These are phyloP conservation scores for Lathyrus aphaca DNA, from an alignment of 306 rosid genomes.

Conservation along the genomic window DNA sequence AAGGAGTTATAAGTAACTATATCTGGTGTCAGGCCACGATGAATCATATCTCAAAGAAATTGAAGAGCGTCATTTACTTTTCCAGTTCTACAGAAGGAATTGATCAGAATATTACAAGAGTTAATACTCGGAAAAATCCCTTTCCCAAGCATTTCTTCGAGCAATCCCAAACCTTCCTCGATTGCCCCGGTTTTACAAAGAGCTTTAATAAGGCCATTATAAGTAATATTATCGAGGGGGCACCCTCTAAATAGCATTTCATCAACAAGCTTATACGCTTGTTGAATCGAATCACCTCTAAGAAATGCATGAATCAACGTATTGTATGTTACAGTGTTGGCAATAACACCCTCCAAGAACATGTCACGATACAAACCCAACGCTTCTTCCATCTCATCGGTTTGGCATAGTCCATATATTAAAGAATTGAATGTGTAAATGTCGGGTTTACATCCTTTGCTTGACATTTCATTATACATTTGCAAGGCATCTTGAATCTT, in stretches of 20 bases:
- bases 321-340: conserved; percentile 88
- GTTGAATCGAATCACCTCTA: conserved; percentile 58
- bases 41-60: conserved; percentile 76
- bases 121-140: conserved; percentile 57
- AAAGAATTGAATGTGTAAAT: conserved; percentile 74
- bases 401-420: conserved; percentile 73
- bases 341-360: conserved; percentile 79
- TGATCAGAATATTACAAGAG: conserved; percentile 79
- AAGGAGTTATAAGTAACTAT: conserved; percentile 85
- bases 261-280: conserved; percentile 72
- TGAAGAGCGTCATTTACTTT: conserved; percentile 69
- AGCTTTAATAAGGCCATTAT: conserved; percentile 77
- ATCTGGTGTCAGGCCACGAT: conserved; percentile 71
- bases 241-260: conserved; percentile 87
- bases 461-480: conserved; percentile 63
- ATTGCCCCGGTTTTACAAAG: conserved; percentile 74
- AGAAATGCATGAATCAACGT: conserved; percentile 74
- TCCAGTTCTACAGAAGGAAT: conserved; percentile 72
- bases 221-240: conserved; percentile 75
- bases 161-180: conserved; percentile 68
- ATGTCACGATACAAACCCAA: conserved; percentile 69
- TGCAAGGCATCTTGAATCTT: conserved; percentile 64
- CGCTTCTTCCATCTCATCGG: conserved; percentile 68
- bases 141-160: conserved; percentile 79
- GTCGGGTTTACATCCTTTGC: conserved; percentile 85